Evolutionary conservation across 1,139 yeast species (phyloP), one percentile per base, ranked within the genome.

Genomic region (Kodamaea sp.): DNA sequence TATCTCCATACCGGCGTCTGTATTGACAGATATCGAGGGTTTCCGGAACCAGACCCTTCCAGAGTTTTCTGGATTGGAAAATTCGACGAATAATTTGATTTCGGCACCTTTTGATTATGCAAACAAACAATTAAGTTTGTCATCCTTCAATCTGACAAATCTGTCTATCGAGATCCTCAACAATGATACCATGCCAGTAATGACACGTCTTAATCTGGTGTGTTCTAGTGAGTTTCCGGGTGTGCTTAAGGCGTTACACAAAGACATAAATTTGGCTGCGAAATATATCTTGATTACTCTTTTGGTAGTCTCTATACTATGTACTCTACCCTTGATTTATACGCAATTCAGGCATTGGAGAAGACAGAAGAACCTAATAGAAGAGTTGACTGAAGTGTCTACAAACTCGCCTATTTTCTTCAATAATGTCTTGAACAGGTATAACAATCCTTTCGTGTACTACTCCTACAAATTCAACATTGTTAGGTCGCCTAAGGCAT

Each of bases 1-100:
- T 41, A 57, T 92, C 34, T 55, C 73, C 10, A 83, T 92, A 5
- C 88, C 96, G 2, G 22, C 41, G 2, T 28, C 41, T 14, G 51
- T 46, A 10, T 37, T 47, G 20, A 35, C 42, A 4, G 33, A 33
- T 15, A 47, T 47, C 11, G 42, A 39, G 10, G 32, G 31, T 8
- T 42, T 46, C 21, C 35, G 43, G 7, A 28, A 38, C n/a, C 28
- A 35, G 8, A 41, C 42, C 3, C 22, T 43, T 10, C 44, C 49
- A 4, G 37, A 36, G n/a, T 46, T 48, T 26, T 34, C 38, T 7
- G 23, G 31, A 4, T 20, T 48, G 9, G 38, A 45, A 24, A 46
- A 48, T 28, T 16, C 39, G 11, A 48, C 52, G 7, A 36, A 39
- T 12, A 25, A 24, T 7, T 31, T 44, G 27, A 34, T 48, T 13